Base-by-base conservation (phyloP, 2,329 filamentous ascomycete species). In the Diaporthe helianthi region DNA sequence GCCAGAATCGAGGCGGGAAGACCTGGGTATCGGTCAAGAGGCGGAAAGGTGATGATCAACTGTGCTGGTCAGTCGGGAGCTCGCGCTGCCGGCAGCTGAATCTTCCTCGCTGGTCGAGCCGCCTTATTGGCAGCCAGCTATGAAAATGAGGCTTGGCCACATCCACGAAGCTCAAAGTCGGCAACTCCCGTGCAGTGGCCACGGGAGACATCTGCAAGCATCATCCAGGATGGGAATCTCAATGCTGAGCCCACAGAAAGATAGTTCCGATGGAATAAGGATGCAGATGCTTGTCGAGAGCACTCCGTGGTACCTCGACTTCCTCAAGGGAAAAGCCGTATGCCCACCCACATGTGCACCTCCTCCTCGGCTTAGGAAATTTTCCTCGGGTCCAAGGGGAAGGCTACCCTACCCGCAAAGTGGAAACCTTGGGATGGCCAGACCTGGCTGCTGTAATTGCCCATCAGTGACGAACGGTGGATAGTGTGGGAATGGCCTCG, bases 401-500 rank as follows among this genome's bases (percentile, higher is more conserved):
- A 4, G 54, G 22, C 38, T 60, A n/a, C n/a, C n/a, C n/a, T n/a
- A n/a, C n/a, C 54, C 54, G 54, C 54, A 60, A 60, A 46, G 54
- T 60, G 54, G 54, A 9, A 46, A 60, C 54, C 8, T 8, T 44
- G 41, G 22, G 24, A 60, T n/a, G 54, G 36, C 54, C 33, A 24
- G 36, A 19, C 41, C 41, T 44, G 41, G 15, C 36, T 22, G 36
- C 17, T 38, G 36, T 38, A 38, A 38, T 17, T 38, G 36, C 17
- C 3, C 13, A 38, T 38, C 12, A 3, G 36, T 15, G 13, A 38
- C 13, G 36, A 17, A 38, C 36, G 36, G 36, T 38, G 36, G 36
- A 17, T 2, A 38, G 41, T 46, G 38, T 36, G 38, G n/a, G 36
- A 38, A 55, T 47, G 52, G n/a, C 38, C 29, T 55, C 64, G 53